Evolutionary conservation across 148 eudicot genomes (phyloP), one percentile per base, ranked within the genome.

Genomic region (Rhododendron kiyosumense): DNA sequence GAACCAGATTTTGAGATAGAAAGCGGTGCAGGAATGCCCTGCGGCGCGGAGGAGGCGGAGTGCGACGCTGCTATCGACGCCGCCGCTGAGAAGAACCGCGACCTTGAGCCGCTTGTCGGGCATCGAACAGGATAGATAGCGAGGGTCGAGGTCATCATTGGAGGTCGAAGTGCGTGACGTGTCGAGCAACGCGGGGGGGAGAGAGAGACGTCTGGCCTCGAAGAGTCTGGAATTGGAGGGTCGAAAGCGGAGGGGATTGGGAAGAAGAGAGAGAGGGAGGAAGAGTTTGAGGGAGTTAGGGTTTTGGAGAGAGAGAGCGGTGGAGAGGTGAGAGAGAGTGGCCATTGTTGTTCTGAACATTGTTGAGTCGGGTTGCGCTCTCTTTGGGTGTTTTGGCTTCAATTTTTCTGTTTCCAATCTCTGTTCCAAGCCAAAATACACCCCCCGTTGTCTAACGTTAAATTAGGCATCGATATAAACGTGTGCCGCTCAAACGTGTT

Each of bases 1-100:
- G 38, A 97, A 97, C 99, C 99, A 97, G 11, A 97, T 95, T 83
- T 97, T 97, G 85, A 97, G 98, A 71, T 97, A 97, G 79, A 97
- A 97, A 30, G 97, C 98, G 13, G 99, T 97, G 88, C 99, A 97
- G 78, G 93, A 92, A 76, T 97, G 99, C 1, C 98, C 98, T 20
- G 99, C 95, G 12, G 97, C 94, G 51, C 94, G 98, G n/a, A 97
- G 93, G 54, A 97, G 96, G 22, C 98, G 94, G 43, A 97, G 96
- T 28, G 99, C 96, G 41, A 97, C 98, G 86, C 96, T 94, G 87
- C 99, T 97, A 87, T 97, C 99, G 3, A 95, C 99, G 1, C 99
- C 99, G 48, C 99, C 99, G 83, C 99, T 97, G 46, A 97, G 77
- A 48, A 97, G 94, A 49, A 95, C 98, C 1, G 98, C 98, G 4